Conservation (phyloP, 805 yeast genomes). For the Tetrapisispora pingtungensis region DNA sequence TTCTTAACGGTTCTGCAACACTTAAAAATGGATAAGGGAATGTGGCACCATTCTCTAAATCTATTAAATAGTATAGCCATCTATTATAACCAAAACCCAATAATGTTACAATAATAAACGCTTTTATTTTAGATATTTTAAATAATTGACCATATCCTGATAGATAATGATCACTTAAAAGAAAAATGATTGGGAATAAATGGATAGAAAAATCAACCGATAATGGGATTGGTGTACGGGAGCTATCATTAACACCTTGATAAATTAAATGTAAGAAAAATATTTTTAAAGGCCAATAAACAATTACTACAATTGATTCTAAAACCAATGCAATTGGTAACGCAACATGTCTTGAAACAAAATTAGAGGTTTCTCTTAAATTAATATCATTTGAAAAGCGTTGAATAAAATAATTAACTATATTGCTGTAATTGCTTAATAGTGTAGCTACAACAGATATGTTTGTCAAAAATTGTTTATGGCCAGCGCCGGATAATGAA, state of each 20-base stretch:
- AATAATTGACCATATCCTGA: constrained; percentile 40
- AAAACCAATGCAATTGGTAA: constrained; percentile 47
- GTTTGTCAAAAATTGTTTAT: constrained; percentile 63
- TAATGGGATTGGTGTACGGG: constrained; percentile 35
- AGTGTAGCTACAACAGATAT: constrained; percentile 43
- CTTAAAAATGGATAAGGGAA: constrained; percentile 66
- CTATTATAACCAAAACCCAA: constrained; percentile 45
- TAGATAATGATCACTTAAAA: constrained; percentile 41
- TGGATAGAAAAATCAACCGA: constrained; percentile 49
- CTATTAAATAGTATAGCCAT: constrained; percentile 39
- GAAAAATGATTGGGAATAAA: constrained; percentile 44
- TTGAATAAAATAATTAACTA: constrained; percentile 28
- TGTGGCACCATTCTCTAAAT: constrained; percentile 35
- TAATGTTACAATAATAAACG: constrained; percentile 31
- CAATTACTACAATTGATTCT: constrained; percentile 50
- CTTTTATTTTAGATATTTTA: constrained; percentile 27
- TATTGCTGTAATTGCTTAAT: constrained; percentile 33
- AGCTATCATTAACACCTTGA: constrained; percentile 19
- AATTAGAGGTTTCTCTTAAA: constrained; percentile 7
- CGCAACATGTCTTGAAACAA: constrained; percentile 26
- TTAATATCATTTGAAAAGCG: not conserved
- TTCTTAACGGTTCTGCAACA: constrained; percentile 36
- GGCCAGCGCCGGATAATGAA: constrained; percentile 47
- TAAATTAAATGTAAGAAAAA: constrained; percentile 42
- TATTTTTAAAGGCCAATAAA: constrained; percentile 62